Percentiles rank a stretch among this genome's conserved stretches.
Evolutionary conservation across 768 basidiomycete species (phyloP).

Genomic region (Tylopilus sp.): DNA sequence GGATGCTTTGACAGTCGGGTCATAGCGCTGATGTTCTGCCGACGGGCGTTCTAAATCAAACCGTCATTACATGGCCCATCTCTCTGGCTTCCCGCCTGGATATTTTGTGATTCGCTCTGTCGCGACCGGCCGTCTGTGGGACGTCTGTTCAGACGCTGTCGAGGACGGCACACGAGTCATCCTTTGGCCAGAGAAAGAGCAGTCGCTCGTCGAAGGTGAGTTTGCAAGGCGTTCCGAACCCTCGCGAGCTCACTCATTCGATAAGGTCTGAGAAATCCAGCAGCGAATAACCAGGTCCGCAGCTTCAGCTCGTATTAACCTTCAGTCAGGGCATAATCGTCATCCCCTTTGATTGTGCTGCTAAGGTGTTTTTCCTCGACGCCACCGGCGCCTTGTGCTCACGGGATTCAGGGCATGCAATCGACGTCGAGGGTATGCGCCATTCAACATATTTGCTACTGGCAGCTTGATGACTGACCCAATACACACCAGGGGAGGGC

Average conservation of each 20-base stretch:
- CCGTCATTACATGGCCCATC: slow-evolving; percentile 19
- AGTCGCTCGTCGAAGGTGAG: slow-evolving; percentile 74
- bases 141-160: slow-evolving; percentile 31
- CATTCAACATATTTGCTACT: neutral
- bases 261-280: slow-evolving; percentile 62
- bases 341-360: neutral
- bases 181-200: slow-evolving; percentile 72
- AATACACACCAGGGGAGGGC: slow-evolving; percentile 45
- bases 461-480: slow-evolving; percentile 1
- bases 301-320: neutral
- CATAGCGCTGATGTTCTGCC: neutral
- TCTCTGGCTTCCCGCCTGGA: slow-evolving; percentile 35
- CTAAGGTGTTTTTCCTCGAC: slow-evolving; percentile 82
- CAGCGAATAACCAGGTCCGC: slow-evolving; percentile 70
- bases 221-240: neutral
- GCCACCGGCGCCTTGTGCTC: slow-evolving; percentile 74
- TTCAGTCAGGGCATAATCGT: neutral
- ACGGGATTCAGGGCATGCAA: slow-evolving; percentile 73
- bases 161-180: slow-evolving; percentile 46
- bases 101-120: slow-evolving; percentile 39
- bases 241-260: slow-evolving; percentile 11
- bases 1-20: neutral
- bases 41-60: neutral
- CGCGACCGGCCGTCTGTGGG: slow-evolving; percentile 35
- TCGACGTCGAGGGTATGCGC: slow-evolving; percentile 69